Conservation (phyloP, 176 grass and related monocot genomes). For the Thinopyrum elongatum region DNA sequence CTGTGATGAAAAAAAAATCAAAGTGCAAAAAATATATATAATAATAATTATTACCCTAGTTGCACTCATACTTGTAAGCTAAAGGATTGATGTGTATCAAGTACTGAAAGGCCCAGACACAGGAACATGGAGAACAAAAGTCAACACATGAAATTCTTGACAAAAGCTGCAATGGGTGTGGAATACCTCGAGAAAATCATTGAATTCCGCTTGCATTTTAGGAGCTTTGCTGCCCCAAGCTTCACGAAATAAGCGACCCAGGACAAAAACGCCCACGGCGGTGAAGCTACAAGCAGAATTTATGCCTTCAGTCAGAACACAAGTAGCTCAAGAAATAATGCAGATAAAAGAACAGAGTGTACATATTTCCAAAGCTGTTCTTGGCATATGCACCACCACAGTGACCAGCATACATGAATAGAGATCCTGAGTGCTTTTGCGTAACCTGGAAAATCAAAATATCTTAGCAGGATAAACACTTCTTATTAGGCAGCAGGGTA, state of each 20-base stretch:
- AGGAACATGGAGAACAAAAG: neutral
- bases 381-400: constrained; percentile 94
- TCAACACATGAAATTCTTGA: neutral
- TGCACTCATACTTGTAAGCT: neutral
- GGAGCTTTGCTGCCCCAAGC: constrained; percentile 82
- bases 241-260: constrained; percentile 74
- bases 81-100: neutral
- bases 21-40: neutral
- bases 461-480: constrained; percentile 19
- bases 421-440: constrained; percentile 91
- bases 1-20: neutral
- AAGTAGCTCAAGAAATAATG: constrained; percentile 19
- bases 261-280: constrained; percentile 89
- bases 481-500: constrained; percentile 1
- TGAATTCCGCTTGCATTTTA: constrained; percentile 89
- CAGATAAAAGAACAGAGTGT: constrained; percentile 16
- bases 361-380: constrained; percentile 98
- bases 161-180: neutral
- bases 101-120: neutral
- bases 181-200: constrained; percentile 81
- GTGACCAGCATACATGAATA: constrained; percentile 97
- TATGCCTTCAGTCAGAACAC: constrained; percentile 28
- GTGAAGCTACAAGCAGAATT: constrained; percentile 64
- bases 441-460: constrained; percentile 60
- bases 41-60: neutral